Evolutionary conservation across 306 rosid genomes (phyloP).

Genomic region (Quercus aquifolioides): DNA sequence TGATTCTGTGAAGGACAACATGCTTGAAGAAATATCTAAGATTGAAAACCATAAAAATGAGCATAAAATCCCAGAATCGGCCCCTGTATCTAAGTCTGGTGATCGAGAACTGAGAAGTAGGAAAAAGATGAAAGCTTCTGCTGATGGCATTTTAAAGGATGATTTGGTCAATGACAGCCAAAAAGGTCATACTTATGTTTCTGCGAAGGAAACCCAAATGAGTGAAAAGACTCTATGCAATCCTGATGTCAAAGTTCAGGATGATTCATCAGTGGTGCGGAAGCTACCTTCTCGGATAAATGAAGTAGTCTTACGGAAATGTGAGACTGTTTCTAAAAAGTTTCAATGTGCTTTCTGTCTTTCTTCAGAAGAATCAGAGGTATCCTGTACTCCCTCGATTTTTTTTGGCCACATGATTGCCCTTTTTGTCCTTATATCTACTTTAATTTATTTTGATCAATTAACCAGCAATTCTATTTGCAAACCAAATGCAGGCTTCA

Average conservation of each 20-base stretch:
- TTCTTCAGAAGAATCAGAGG: constrained; percentile 84
- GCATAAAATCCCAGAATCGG: constrained; percentile 20
- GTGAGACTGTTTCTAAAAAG: constrained; percentile 34
- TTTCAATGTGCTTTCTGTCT: constrained; percentile 72
- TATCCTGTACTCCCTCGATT: constrained; percentile 16
- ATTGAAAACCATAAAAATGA: constrained; percentile 28
- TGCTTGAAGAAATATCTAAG: constrained; percentile 27
- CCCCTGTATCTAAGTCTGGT: constrained; percentile 23
- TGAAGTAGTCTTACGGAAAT: constrained; percentile 38
- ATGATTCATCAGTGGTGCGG: constrained; percentile 30
- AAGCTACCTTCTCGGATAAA: constrained; percentile 25
- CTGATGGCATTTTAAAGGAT: constrained; percentile 19
- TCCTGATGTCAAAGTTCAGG: constrained; percentile 16
- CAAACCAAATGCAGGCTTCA: constrained; percentile 54
- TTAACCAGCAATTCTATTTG: background rate
- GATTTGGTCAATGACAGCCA: background rate
- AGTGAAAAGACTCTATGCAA: constrained; percentile 14
- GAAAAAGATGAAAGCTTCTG: constrained; percentile 38
- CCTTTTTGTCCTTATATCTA: background rate
- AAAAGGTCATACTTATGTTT: constrained; percentile 6
- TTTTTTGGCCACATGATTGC: background rate
- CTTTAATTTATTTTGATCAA: constrained; percentile 5
- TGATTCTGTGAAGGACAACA: constrained; percentile 19
- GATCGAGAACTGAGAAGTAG: constrained; percentile 20
- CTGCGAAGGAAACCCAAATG: constrained; percentile 21